phyloP scores from a whole-genome alignment of 1,139 yeast species.

The Trichomonascaceae sp. region DNA sequence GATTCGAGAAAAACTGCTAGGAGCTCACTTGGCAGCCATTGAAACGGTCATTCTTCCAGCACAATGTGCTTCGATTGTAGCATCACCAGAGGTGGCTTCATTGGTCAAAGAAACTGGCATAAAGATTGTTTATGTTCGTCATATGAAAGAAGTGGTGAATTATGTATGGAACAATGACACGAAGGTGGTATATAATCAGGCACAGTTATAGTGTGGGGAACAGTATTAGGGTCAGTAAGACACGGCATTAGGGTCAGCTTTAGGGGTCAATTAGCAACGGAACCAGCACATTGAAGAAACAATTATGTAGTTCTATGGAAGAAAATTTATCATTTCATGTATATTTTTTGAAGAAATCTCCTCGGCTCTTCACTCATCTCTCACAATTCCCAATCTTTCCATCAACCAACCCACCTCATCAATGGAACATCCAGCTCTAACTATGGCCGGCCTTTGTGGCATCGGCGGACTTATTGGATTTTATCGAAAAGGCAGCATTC shows the following conservation, averaged over 20 bases:
- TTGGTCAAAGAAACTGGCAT: slow-evolving; percentile 50
- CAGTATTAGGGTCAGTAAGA: too few species aligned
- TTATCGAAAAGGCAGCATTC: slow-evolving; percentile 65
- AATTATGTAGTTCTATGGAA: too few species aligned
- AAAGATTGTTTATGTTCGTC: slow-evolving; percentile 58
- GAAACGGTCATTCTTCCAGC: slow-evolving; percentile 63
- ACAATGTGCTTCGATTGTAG: slow-evolving; percentile 60
- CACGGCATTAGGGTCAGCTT: not conserved
- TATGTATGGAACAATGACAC: slow-evolving; percentile 49
- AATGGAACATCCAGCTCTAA: slow-evolving; percentile 57
- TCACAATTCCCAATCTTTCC: not conserved
- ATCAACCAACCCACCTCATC: not conserved
- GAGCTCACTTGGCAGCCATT: slow-evolving; percentile 71
- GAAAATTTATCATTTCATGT: not conserved
- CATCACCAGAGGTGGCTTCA: slow-evolving; percentile 39
- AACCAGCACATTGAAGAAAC: too few species aligned
- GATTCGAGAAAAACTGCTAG: slow-evolving; percentile 72
- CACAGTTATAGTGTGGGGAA: not conserved
- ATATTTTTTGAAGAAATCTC: not conserved
- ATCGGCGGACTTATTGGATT: slow-evolving; percentile 72
- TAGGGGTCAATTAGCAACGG: not conserved
- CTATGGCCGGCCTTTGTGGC: slow-evolving; percentile 68
- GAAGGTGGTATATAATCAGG: slow-evolving; percentile 2
- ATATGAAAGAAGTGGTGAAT: slow-evolving; percentile 69
- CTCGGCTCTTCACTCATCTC: not conserved